Base-by-base conservation (phyloP, 345 rosid genomes). In the Brassica nigra region DNA sequence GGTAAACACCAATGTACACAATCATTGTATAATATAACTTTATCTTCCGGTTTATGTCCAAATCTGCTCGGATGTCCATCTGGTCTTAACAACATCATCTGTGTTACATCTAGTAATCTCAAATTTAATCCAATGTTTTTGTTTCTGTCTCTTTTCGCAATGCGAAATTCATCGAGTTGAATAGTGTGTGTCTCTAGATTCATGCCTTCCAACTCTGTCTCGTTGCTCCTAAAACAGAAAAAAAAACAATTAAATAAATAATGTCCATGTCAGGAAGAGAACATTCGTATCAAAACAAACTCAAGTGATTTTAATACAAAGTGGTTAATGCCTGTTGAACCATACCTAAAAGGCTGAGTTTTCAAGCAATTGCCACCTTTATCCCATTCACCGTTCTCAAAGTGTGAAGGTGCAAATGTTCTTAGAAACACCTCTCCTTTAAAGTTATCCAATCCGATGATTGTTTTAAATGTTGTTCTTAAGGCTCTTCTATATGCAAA, bases 1-100 rank as follows among this genome's bases (percentile, higher is more conserved):
- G 96, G 97, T 80, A 90, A 78, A 89, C 96, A 92, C 97, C 96
- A 91, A 68, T 92, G 97, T 39, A 92, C 97, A 42, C 94, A 91
- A 74, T 92, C 96, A 66, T 90, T 91, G 78, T 90, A 85, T 77
- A 92, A 62, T 1, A 89, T 85, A 59, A 88, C 96, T 3, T 91
- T 93, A 66, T 87, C 94, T 28, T 87, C 80, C 0, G 83, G 85
- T 87, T 81, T 80, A 57, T 93, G 94, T 34, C 98, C 94, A 70
- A 80, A 91, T 66, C 77, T 75, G 74, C 92, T 87, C 0, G 93
- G 97, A 76, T 93, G 94, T 2, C 97, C 97, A 73, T 93, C 96
- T 3, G 90, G 90, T 64, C 98, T 81, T 75, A 91, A 58, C 75
- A 86, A 44, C 79, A 82, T 81, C 3, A 86, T 88, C 47, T 85